Evolutionary conservation across 306 rosid species (phyloP).

Genomic region (Oxytropis ochrocephala): DNA sequence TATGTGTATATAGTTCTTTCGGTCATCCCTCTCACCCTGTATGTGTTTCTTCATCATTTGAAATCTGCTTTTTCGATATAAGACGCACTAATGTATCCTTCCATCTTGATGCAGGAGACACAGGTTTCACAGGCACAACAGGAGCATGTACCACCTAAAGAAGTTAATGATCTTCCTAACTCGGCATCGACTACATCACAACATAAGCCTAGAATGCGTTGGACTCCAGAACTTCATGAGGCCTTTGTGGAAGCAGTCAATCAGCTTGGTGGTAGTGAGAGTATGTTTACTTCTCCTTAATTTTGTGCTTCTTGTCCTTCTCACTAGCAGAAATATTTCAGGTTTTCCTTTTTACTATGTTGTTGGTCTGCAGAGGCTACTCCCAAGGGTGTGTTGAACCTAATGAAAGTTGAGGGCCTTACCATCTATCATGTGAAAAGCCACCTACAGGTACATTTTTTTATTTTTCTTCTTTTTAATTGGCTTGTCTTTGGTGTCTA

Average conservation of each 20-base stretch:
- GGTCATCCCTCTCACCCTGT: neutral
- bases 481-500: neutral
- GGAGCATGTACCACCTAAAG: constrained; percentile 37
- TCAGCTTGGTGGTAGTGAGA: constrained; percentile 86
- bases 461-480: constrained; percentile 9
- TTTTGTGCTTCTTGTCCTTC: constrained; percentile 4
- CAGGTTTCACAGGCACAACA: constrained; percentile 31
- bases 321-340: neutral
- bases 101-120: constrained; percentile 38
- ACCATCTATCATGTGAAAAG: constrained; percentile 97
- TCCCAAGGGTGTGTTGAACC: constrained; percentile 85
- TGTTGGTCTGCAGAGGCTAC: constrained; percentile 69
- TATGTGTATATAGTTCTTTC: constrained; percentile 11
- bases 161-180: constrained; percentile 34
- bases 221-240: constrained; percentile 97
- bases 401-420: constrained; percentile 82
- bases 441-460: constrained; percentile 69
- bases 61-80: neutral
- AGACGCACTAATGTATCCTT: constrained; percentile 26
- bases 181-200: constrained; percentile 43
- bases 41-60: neutral
- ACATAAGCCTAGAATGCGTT: constrained; percentile 83
- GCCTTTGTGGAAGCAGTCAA: constrained; percentile 91
- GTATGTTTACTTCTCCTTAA: constrained; percentile 37
- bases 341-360: neutral